Evolutionary conservation across 768 basidiomycete genomes (phyloP).

Genomic region (Coprinopsis cinerea): DNA sequence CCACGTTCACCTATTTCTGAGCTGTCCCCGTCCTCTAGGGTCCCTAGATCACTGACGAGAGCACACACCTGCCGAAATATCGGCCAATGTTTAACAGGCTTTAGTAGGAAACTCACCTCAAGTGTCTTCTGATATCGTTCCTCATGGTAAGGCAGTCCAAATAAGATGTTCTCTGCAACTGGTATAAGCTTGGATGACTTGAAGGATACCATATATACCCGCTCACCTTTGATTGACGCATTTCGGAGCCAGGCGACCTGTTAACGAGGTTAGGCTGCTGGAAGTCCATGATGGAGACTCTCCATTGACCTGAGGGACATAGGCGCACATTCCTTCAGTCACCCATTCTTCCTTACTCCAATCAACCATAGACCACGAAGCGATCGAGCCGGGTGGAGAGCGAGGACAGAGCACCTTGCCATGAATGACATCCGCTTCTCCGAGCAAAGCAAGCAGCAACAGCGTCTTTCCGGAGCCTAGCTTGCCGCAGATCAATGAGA

Average conservation of each 20-base stretch:
- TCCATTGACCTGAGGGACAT: too few species aligned
- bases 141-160: constrained; percentile 72
- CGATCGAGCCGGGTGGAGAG: too few species aligned
- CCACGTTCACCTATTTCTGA: constrained; percentile 72
- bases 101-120: too few species aligned
- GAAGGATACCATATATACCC: background rate
- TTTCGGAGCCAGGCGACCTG: constrained; percentile 87
- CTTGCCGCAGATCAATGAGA: constrained; percentile 57
- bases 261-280: too few species aligned
- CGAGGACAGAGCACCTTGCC: too few species aligned
- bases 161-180: constrained; percentile 66
- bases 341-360: too few species aligned
- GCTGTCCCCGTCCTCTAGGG: constrained; percentile 61
- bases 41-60: constrained; percentile 63
- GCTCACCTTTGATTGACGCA: constrained; percentile 46
- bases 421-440: too few species aligned
- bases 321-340: too few species aligned
- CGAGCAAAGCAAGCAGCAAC: constrained; percentile 54
- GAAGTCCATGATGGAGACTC: too few species aligned
- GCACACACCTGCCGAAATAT: constrained; percentile 72
- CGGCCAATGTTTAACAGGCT: too few species aligned
- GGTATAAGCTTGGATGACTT: background rate
- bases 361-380: too few species aligned
- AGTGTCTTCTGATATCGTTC: constrained; percentile 74
- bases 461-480: constrained; percentile 61